Evolutionary conservation across 164 flowering plant genomes (phyloP).

Genomic region (Aristolochia fimbriata): DNA sequence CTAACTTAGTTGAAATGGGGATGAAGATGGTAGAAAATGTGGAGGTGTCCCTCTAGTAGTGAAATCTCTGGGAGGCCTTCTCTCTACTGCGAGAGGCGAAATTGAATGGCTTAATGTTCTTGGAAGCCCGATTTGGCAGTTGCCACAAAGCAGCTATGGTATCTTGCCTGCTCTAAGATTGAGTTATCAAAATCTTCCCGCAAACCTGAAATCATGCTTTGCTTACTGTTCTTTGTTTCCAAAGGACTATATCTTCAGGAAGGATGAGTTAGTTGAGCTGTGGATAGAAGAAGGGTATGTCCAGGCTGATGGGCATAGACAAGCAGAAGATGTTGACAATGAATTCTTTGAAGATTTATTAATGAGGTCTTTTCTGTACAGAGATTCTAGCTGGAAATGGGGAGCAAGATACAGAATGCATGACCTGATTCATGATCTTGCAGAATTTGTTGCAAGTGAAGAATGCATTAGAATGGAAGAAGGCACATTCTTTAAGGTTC

Average conservation of each 20-base stretch:
- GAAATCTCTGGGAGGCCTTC: constrained; percentile 1
- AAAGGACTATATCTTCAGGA: constrained; percentile 5
- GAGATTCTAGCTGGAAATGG: not conserved
- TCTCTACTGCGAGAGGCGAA: not conserved
- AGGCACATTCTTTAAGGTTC: not conserved
- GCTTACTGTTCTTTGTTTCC: constrained; percentile 19
- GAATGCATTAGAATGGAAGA: constrained; percentile 8
- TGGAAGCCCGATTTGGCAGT: constrained; percentile 7
- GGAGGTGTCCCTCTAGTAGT: constrained; percentile 7
- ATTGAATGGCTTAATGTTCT: constrained; percentile 4
- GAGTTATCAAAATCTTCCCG: constrained; percentile 13
- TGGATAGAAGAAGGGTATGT: constrained; percentile 16
- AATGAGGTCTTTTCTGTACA: constrained; percentile 5
- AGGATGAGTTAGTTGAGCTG: constrained; percentile 7
- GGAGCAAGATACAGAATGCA: constrained; percentile 4
- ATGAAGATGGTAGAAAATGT: constrained; percentile 4
- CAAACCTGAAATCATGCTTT: constrained; percentile 12
- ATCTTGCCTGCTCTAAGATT: constrained; percentile 13
- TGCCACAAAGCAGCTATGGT: not conserved
- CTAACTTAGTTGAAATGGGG: not conserved
- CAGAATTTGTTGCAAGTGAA: not conserved
- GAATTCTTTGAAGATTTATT: constrained; percentile 11
- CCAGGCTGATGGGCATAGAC: not conserved
- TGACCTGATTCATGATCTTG: constrained; percentile 11
- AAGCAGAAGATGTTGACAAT: constrained; percentile 7